These are phyloP conservation scores for Purshia tridentata DNA, from an alignment of 306 rosid genomes.

Conservation along the genomic window DNA sequence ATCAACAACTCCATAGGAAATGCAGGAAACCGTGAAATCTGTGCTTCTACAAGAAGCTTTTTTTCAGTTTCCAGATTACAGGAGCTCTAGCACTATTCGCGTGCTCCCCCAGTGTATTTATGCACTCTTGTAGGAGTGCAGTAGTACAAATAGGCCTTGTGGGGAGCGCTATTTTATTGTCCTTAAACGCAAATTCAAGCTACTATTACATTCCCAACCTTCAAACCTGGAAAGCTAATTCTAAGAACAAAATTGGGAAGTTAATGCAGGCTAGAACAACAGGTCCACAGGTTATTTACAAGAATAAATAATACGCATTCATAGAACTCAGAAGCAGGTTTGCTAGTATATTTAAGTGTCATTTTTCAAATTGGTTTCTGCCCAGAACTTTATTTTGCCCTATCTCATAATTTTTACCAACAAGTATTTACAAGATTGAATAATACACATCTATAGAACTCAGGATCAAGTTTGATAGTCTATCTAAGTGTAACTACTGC, in stretches of 20 bases:
- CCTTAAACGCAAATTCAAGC: background rate
- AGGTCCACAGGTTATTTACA: background rate
- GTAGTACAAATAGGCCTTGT: too few species aligned
- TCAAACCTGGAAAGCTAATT: constrained; percentile 12
- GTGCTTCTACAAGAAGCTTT: constrained; percentile 10
- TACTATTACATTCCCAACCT: background rate
- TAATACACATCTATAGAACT: background rate
- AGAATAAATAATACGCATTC: background rate
- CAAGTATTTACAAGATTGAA: background rate
- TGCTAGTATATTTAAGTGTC: background rate
- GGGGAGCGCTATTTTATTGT: background rate
- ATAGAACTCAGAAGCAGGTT: constrained; percentile 3
- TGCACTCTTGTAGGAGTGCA: too few species aligned
- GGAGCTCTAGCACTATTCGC: too few species aligned
- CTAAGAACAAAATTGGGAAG: background rate
- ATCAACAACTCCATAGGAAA: constrained; percentile 19
- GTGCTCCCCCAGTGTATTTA: too few species aligned
- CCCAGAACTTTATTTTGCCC: too few species aligned
- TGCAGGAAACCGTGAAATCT: background rate
- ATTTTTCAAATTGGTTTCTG: too few species aligned
- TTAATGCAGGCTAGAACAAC: background rate
- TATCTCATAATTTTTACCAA: too few species aligned
- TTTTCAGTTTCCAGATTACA: background rate
- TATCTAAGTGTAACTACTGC: background rate
- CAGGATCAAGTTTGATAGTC: background rate